A percentile compares a stretch with the other conserved stretches of the same genome.
These are phyloP conservation scores for Pythium volutum DNA, from an alignment of 352 stramenopile genomes.

Conservation along the genomic window DNA sequence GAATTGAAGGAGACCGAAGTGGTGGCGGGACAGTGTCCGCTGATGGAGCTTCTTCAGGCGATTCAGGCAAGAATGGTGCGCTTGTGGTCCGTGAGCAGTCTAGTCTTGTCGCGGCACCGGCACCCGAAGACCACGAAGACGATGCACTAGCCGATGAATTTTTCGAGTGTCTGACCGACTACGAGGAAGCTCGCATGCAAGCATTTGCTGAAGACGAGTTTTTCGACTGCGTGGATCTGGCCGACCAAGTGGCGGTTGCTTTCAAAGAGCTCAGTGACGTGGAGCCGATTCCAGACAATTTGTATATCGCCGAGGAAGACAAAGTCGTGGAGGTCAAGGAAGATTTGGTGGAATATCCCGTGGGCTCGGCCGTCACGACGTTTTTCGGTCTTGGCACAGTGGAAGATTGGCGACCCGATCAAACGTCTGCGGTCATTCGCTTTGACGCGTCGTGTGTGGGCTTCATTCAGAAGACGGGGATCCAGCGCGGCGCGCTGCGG, in stretches of 20 bases:
- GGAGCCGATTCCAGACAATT: not conserved
- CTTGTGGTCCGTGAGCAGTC: slow-evolving; percentile 2
- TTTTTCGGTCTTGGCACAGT: slow-evolving; percentile 66
- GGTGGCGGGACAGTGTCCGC: not conserved
- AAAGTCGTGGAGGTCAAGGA: slow-evolving; percentile 12
- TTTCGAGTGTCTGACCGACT: slow-evolving; percentile 68
- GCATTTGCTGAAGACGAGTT: slow-evolving; percentile 81
- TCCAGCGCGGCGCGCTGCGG: slow-evolving; percentile 51
- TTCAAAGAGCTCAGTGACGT: slow-evolving; percentile 26
- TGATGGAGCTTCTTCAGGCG: not conserved
- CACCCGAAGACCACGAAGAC: slow-evolving; percentile 27
- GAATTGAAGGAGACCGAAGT: slow-evolving; percentile 2
- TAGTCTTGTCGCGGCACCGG: not conserved
- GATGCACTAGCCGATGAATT: slow-evolving; percentile 79
- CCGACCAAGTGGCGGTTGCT: slow-evolving; percentile 45
- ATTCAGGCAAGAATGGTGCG: not conserved
- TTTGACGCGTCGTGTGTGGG: slow-evolving; percentile 31
- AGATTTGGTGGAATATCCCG: slow-evolving; percentile 39
- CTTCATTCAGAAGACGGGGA: slow-evolving; percentile 65
- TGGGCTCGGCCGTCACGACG: slow-evolving; percentile 54
- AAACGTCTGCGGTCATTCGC: slow-evolving; percentile 40
- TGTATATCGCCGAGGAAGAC: slow-evolving; percentile 14
- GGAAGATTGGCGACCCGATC: slow-evolving; percentile 38
- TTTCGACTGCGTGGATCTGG: slow-evolving; percentile 78
- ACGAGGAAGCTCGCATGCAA: slow-evolving; percentile 52